Conservation (phyloP, 257 asterid species). For the Petunia secreta region DNA sequence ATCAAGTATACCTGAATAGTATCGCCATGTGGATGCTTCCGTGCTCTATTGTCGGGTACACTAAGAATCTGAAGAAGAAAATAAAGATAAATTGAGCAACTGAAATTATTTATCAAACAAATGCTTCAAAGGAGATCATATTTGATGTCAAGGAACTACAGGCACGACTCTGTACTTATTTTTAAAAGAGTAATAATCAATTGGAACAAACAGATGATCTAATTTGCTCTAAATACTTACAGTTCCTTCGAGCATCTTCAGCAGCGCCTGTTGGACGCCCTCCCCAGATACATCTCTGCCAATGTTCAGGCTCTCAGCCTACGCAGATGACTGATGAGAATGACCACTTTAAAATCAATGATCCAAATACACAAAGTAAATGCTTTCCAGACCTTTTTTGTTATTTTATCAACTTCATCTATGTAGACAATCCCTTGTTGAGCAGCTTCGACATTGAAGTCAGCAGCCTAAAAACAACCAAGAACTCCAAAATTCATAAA, state of each 20-base stretch:
- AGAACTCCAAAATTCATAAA: slow-evolving; percentile 19
- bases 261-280: slow-evolving; percentile 94
- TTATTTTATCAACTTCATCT: slow-evolving; percentile 96
- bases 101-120: background rate
- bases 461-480: slow-evolving; percentile 67
- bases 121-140: background rate
- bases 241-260: slow-evolving; percentile 97
- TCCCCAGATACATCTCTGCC: slow-evolving; percentile 97
- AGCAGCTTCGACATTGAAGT: slow-evolving; percentile 84
- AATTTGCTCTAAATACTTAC: slow-evolving; percentile 52
- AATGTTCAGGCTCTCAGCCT: slow-evolving; percentile 71
- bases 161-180: background rate
- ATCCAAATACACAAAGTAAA: slow-evolving; percentile 13
- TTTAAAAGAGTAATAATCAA: background rate
- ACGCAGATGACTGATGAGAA: slow-evolving; percentile 40
- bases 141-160: slow-evolving; percentile 4
- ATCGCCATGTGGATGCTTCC: slow-evolving; percentile 62
- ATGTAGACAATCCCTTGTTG: slow-evolving; percentile 90
- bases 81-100: slow-evolving; percentile 14
- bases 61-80: slow-evolving; percentile 59
- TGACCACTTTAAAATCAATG: slow-evolving; percentile 3
- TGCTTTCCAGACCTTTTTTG: slow-evolving; percentile 68
- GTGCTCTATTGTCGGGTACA: slow-evolving; percentile 80
- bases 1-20: slow-evolving; percentile 65
- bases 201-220: slow-evolving; percentile 22